Percentiles rank a stretch among this genome's conserved stretches.
Evolutionary conservation across 768 basidiomycete species (phyloP).

Genomic region (Lentinula raphanica): DNA sequence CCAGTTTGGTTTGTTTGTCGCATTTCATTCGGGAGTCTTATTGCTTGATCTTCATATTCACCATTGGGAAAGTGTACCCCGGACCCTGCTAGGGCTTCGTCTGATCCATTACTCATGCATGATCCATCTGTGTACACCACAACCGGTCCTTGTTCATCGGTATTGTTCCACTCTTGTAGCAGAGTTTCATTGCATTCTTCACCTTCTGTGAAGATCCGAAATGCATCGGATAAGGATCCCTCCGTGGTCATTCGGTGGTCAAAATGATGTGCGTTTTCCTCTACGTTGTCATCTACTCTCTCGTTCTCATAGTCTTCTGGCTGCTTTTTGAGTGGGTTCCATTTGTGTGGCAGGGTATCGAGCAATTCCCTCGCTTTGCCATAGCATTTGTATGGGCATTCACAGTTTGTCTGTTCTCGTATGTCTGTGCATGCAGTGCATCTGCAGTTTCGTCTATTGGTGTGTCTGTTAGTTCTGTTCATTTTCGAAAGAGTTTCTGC

Average conservation of each 20-base stretch:
- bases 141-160: neutral
- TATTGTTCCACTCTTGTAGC: neutral
- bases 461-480: slow-evolving; percentile 10
- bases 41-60: neutral
- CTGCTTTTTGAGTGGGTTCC: slow-evolving; percentile 13
- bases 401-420: slow-evolving; percentile 4
- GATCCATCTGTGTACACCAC: slow-evolving; percentile 15
- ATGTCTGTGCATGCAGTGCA: neutral
- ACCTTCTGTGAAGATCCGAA: slow-evolving; percentile 7
- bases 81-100: slow-evolving; percentile 10
- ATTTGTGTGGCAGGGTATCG: slow-evolving; percentile 13
- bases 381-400: slow-evolving; percentile 14
- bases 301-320: slow-evolving; percentile 8
- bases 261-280: neutral
- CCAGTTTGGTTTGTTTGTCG: slow-evolving; percentile 13
- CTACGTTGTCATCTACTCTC: accelerated
- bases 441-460: neutral
- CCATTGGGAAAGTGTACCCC: slow-evolving; percentile 7
- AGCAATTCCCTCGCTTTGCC: slow-evolving; percentile 11
- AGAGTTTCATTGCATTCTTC: neutral
- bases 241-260: neutral
- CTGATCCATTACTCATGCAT: slow-evolving; percentile 10
- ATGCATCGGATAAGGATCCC: neutral
- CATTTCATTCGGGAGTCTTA: neutral
- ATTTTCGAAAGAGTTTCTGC: slow-evolving; percentile 9